These are phyloP conservation scores for Botrytis squamosa DNA, from an alignment of 2,329 filamentous ascomycete species.

Conservation along the genomic window DNA sequence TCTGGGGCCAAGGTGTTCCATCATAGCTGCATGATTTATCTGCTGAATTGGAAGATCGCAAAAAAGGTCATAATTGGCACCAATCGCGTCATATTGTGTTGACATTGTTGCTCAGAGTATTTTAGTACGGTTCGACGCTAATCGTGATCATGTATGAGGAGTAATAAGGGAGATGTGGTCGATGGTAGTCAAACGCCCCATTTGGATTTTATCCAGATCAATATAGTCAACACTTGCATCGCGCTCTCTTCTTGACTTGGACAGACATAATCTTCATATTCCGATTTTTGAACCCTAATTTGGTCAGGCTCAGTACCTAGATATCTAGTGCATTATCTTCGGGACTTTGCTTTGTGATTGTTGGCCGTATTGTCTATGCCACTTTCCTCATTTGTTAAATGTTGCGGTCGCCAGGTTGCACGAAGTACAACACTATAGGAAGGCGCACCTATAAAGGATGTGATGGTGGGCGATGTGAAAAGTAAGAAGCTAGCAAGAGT, in stretches of 20 bases:
- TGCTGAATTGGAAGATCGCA: not conserved
- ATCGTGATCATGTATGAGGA: not conserved
- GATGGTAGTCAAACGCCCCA: not conserved
- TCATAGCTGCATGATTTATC: slow-evolving; percentile 4
- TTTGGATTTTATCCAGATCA: not conserved
- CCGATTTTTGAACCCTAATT: not conserved
- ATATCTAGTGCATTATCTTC: not conserved
- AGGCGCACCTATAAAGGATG: not conserved
- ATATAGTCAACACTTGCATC: not conserved
- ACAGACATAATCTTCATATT: not conserved
- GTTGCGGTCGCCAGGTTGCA: not conserved
- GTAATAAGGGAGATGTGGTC: no score
- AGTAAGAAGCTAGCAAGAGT: not conserved
- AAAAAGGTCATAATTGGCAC: not conserved
- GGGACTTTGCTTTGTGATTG: not conserved
- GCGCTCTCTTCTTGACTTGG: not conserved
- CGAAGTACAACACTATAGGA: not conserved
- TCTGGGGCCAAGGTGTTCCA: not conserved
- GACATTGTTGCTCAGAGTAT: not conserved
- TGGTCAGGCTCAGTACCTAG: not conserved
- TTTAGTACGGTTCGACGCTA: not conserved
- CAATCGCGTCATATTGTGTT: slow-evolving; percentile 12
- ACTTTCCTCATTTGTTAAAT: not conserved
- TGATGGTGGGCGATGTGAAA: not conserved
- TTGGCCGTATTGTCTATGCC: not conserved